phyloP scores from a whole-genome alignment of 2,329 filamentous ascomycete genomes.

The Dothistroma pini region DNA sequence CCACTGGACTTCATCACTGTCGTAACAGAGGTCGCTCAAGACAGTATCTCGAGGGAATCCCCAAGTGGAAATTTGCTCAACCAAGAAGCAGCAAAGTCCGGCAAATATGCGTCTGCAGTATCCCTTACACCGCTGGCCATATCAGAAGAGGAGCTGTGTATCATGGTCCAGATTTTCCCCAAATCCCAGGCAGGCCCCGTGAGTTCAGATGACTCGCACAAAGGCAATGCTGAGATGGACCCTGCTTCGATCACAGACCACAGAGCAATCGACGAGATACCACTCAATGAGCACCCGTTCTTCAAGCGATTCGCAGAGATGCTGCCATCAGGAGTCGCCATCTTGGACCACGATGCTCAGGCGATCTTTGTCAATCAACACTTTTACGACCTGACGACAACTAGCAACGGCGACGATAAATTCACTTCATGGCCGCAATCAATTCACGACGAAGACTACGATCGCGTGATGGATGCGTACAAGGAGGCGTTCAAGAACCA shows the following conservation, averaged over 20 bases:
- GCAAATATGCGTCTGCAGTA: constrained; percentile 17
- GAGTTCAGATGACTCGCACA: not conserved
- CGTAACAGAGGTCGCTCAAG: constrained; percentile 33
- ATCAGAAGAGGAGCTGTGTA: constrained; percentile 6
- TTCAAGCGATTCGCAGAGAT: constrained; percentile 46
- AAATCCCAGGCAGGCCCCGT: constrained; percentile 9
- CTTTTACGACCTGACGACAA: constrained; percentile 46
- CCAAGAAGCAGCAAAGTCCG: constrained; percentile 1
- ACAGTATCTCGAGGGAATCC: constrained; percentile 24
- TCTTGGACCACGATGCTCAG: constrained; percentile 43
- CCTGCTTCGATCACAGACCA: not conserved
- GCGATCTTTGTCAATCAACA: constrained; percentile 47
- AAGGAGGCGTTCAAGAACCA: constrained; percentile 40
- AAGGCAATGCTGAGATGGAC: not conserved
- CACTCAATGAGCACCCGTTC: constrained; percentile 39
- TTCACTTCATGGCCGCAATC: constrained; percentile 47
- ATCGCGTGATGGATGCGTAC: constrained; percentile 44
- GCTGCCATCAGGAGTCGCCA: constrained; percentile 45
- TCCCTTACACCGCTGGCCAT: constrained; percentile 27
- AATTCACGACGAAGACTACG: constrained; percentile 44
- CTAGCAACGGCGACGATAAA: constrained; percentile 37
- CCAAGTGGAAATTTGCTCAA: constrained; percentile 19
- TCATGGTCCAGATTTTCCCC: constrained; percentile 26
- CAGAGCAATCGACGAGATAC: constrained; percentile 19
- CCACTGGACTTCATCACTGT: constrained; percentile 35